Percentiles rank a stretch among this genome's conserved stretches.
These are phyloP conservation scores for Epichloe brachyelytri DNA, from an alignment of 2,329 filamentous ascomycete species.

Conservation along the genomic window DNA sequence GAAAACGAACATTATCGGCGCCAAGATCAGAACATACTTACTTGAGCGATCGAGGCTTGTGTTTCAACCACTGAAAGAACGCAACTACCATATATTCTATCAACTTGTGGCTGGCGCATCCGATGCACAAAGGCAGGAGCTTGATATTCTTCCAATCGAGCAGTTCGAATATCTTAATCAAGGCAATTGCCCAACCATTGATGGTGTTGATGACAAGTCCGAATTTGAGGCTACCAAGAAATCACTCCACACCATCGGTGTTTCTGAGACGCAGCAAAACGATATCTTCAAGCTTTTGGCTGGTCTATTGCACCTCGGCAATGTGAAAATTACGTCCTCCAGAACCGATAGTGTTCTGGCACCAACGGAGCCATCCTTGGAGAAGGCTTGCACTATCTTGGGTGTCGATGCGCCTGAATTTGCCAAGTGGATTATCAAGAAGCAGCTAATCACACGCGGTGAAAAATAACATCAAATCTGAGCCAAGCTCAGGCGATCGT, in stretches of 20 bases:
- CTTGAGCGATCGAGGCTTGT: slow-evolving; percentile 91
- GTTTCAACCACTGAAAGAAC: slow-evolving; percentile 92
- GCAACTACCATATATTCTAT: slow-evolving; percentile 99
- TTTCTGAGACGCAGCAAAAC: slow-evolving; percentile 57
- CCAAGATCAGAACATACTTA: slow-evolving; percentile 91
- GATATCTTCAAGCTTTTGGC: slow-evolving; percentile 86
- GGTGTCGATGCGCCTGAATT: slow-evolving; percentile 81
- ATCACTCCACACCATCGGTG: slow-evolving; percentile 79
- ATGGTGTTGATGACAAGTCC: slow-evolving; percentile 88
- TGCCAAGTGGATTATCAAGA: slow-evolving; percentile 97
- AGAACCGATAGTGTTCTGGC: slow-evolving; percentile 77
- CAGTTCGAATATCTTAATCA: slow-evolving; percentile 96
- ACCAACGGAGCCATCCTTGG: slow-evolving; percentile 67
- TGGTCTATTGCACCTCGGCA: slow-evolving; percentile 84
- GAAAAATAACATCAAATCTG: slow-evolving; percentile 93
- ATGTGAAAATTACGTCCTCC: slow-evolving; percentile 88
- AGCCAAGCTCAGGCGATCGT: slow-evolving; percentile 88
- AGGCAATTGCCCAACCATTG: slow-evolving; percentile 79
- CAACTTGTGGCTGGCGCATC: slow-evolving; percentile 89
- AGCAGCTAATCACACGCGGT: slow-evolving; percentile 88
- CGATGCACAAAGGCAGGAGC: slow-evolving; percentile 66
- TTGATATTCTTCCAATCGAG: slow-evolving; percentile 69
- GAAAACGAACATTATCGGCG: slow-evolving; percentile 89
- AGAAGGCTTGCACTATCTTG: slow-evolving; percentile 70
- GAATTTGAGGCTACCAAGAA: slow-evolving; percentile 83